Percentiles rank a stretch among this genome's conserved stretches.
phyloP scores from a whole-genome alignment of 345 rosid species.

The Citrus trifoliata region DNA sequence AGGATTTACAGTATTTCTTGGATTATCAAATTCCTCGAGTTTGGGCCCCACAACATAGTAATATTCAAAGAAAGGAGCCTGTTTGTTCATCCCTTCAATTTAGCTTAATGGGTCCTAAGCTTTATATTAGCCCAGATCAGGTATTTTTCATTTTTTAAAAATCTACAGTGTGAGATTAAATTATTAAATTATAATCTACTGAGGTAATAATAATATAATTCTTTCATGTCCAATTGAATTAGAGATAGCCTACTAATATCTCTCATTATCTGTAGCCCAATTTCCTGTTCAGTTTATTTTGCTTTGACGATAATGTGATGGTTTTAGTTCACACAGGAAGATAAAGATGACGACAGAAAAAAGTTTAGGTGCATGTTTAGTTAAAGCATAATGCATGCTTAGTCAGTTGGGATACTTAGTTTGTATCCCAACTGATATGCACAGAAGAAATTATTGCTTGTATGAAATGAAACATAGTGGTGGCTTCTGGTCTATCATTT shows the following conservation, averaged over 20 bases:
- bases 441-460: not conserved
- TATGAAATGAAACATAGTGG: not conserved
- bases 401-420: too few species aligned
- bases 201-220: not conserved
- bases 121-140: constrained; percentile 90
- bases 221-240: not conserved
- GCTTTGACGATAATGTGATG: not conserved
- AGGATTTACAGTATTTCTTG: constrained; percentile 93
- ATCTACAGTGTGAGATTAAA: not conserved
- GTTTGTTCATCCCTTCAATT: constrained; percentile 88
- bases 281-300: not conserved
- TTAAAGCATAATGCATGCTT: not conserved
- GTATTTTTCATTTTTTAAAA: constrained; percentile 26
- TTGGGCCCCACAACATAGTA: constrained; percentile 97
- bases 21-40: constrained; percentile 82
- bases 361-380: not conserved
- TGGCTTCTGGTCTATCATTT: not conserved
- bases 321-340: not conserved
- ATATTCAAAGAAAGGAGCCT: constrained; percentile 86
- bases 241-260: not conserved
- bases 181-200: not conserved
- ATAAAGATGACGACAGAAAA: not conserved
- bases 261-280: not conserved
- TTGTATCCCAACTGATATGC: not conserved
- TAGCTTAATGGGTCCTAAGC: constrained; percentile 99